Percentiles rank a stretch among this genome's conserved stretches.
Conservation (phyloP, 2,329 filamentous ascomycete species). For the Microdochium trichocladiopsis region DNA sequence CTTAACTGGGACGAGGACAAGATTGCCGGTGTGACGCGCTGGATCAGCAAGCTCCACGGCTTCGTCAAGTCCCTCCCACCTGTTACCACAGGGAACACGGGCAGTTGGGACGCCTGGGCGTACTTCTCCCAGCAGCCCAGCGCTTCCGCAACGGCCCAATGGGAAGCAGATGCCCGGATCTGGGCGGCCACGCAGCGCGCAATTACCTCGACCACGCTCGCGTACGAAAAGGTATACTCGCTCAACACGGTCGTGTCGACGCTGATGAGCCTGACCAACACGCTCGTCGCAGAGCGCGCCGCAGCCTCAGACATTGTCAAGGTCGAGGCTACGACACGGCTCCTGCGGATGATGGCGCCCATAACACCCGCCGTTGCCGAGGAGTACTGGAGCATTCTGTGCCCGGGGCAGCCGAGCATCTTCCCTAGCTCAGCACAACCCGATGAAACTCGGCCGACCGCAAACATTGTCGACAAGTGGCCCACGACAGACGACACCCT, state of each 20-base stretch:
- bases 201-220: constrained; percentile 58
- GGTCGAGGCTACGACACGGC: constrained; percentile 40
- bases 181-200: constrained; percentile 63
- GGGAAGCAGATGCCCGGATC: constrained; percentile 41
- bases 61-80: constrained; percentile 32
- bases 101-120: constrained; percentile 15
- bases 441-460: background rate
- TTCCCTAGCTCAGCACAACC: constrained; percentile 20
- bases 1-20: constrained; percentile 84
- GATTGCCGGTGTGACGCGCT: constrained; percentile 74
- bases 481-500: constrained; percentile 47
- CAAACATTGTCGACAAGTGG: constrained; percentile 38
- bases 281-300: constrained; percentile 37
- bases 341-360: constrained; percentile 70
- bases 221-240: constrained; percentile 64
- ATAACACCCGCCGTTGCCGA: constrained; percentile 75
- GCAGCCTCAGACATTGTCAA: constrained; percentile 35
- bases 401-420: constrained; percentile 28
- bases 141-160: constrained; percentile 20
- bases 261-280: constrained; percentile 75
- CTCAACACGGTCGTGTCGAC: constrained; percentile 82
- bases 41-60: constrained; percentile 64
- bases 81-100: constrained; percentile 1
- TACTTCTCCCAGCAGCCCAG: constrained; percentile 27
- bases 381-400: constrained; percentile 66